phyloP scores from a whole-genome alignment of 768 basidiomycete species.

The Calocybe cyanea region DNA sequence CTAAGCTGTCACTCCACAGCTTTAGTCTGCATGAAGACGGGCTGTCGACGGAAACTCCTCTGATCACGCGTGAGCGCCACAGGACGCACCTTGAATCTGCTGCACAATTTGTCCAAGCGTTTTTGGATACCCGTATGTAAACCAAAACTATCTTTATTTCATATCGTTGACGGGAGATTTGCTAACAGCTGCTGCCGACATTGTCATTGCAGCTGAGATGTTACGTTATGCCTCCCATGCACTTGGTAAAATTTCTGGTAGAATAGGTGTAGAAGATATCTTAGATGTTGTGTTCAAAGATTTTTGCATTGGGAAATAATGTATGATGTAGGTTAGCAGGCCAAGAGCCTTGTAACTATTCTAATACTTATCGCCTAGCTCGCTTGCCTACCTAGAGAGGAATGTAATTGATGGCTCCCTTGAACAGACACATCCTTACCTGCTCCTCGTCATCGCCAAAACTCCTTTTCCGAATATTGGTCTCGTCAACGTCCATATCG shows the following conservation, averaged over 20 bases:
- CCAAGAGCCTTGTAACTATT: neutral
- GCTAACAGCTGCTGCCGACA: slow-evolving; percentile 52
- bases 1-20: slow-evolving; percentile 11
- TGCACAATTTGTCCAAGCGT: slow-evolving; percentile 56
- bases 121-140: slow-evolving; percentile 35
- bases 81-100: slow-evolving; percentile 71
- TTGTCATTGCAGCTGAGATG: slow-evolving; percentile 84
- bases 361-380: slow-evolving; percentile 11
- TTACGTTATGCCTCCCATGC: slow-evolving; percentile 81
- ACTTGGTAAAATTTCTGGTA: slow-evolving; percentile 80
- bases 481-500: slow-evolving; percentile 25
- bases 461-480: slow-evolving; percentile 17
- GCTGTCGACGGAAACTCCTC: slow-evolving; percentile 39
- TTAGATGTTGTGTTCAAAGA: slow-evolving; percentile 79
- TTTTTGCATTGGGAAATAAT: slow-evolving; percentile 82
- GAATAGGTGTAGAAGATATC: slow-evolving; percentile 79
- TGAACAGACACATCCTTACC: slow-evolving; percentile 10
- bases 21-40: slow-evolving; percentile 22
- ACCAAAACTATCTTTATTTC: neutral
- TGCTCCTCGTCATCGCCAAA: slow-evolving; percentile 20
- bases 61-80: slow-evolving; percentile 80
- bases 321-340: neutral
- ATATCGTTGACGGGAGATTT: no score
- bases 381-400: slow-evolving; percentile 15
- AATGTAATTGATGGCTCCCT: neutral